phyloP scores from a whole-genome alignment of 202 grass and related monocot species.

The Musa balbisiana region DNA sequence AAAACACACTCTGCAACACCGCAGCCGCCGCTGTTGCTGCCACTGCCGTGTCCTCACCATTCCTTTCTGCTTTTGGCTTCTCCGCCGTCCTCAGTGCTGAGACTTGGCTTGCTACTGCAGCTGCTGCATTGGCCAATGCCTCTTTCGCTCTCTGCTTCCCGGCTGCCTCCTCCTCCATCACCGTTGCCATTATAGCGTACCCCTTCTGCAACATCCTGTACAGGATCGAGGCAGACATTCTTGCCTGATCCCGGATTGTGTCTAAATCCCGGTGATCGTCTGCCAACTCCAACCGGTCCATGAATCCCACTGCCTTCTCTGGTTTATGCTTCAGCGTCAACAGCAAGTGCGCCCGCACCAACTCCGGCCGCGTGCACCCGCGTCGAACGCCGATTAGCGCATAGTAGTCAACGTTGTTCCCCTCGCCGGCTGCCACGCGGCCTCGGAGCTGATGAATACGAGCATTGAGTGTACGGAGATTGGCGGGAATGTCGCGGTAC shows the following conservation, averaged over 20 bases:
- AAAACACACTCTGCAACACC: conserved; percentile 84
- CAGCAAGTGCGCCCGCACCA: conserved; percentile 75
- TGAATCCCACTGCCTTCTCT: conserved; percentile 59
- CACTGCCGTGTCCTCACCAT: not conserved
- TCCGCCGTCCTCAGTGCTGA: not conserved
- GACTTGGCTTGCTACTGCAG: not conserved
- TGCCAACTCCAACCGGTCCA: conserved; percentile 61
- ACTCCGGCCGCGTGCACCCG: conserved; percentile 74
- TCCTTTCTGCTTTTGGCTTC: conserved; percentile 22
- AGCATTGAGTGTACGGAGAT: conserved; percentile 49
- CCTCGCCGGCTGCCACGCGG: conserved; percentile 51
- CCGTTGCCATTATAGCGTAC: conserved; percentile 51
- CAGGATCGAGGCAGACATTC: conserved; percentile 77
- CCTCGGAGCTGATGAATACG: conserved; percentile 67
- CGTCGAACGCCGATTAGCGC: conserved; percentile 50
- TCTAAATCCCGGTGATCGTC: conserved; percentile 90
- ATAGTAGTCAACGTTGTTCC: conserved; percentile 63
- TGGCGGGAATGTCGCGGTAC: conserved; percentile 65
- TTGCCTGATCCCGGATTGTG: conserved; percentile 67
- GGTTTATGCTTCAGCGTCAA: conserved; percentile 75
- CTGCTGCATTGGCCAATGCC: not conserved
- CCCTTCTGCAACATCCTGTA: conserved; percentile 90
- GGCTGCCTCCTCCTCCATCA: conserved; percentile 46
- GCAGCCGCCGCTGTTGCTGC: conserved; percentile 22
- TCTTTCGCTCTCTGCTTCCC: conserved; percentile 44